phyloP scores from a whole-genome alignment of 805 yeast genomes.

The Metschnikowia gelsemii region DNA sequence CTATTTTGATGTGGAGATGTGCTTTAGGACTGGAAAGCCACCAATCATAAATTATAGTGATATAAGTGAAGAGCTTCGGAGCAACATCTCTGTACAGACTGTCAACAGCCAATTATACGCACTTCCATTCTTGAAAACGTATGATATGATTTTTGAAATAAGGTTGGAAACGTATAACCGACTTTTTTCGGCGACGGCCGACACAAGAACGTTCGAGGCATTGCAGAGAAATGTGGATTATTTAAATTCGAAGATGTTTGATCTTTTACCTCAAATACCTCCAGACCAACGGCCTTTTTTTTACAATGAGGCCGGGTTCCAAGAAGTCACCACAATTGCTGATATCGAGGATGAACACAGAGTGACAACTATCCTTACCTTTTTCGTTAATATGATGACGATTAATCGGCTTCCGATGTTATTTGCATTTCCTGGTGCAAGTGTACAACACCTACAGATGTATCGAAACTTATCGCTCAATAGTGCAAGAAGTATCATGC shows the following conservation, averaged over 20 bases:
- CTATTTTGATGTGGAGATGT: conserved; percentile 43
- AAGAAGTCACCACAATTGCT: conserved; percentile 2
- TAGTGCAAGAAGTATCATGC: conserved; percentile 38
- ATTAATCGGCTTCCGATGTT: conserved; percentile 35
- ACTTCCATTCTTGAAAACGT: conserved; percentile 4
- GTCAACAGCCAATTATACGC: not conserved
- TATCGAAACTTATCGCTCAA: conserved; percentile 32
- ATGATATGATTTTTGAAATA: conserved; percentile 17
- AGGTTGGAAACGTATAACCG: conserved; percentile 31
- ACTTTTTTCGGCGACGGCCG: conserved; percentile 34
- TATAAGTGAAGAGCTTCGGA: conserved; percentile 17
- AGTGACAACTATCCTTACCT: conserved; percentile 29
- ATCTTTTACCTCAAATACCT: conserved; percentile 21
- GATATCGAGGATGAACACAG: conserved; percentile 11
- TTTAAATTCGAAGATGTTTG: conserved; percentile 33
- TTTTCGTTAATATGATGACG: conserved; percentile 36
- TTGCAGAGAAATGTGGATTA: conserved; percentile 25
- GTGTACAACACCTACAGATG: conserved; percentile 15
- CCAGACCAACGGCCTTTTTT: conserved; percentile 19
- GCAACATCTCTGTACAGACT: not conserved
- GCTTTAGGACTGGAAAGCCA: conserved; percentile 48
- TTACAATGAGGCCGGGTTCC: conserved; percentile 13
- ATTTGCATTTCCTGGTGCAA: conserved; percentile 19
- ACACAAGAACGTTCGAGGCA: conserved; percentile 19
- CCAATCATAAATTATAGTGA: conserved; percentile 46